phyloP scores from a whole-genome alignment of 2,329 filamentous ascomycete species.

The Botrytis squamosa region DNA sequence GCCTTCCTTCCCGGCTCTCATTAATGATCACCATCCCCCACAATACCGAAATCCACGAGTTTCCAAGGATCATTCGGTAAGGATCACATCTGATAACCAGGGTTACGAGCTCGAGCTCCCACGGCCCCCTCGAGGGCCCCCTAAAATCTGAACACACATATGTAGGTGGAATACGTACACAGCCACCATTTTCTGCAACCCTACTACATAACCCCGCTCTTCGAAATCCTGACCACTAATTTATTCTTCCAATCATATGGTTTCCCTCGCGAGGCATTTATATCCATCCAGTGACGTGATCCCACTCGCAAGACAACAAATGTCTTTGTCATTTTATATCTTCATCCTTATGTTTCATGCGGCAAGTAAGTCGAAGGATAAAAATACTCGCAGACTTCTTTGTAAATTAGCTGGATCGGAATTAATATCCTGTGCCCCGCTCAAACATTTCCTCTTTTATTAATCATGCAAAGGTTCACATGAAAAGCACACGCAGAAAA shows the following conservation, averaged over 20 bases:
- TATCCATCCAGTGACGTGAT: not conserved
- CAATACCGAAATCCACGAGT: not conserved
- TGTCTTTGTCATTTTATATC: not conserved
- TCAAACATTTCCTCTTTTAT: not conserved
- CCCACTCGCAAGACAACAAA: not conserved
- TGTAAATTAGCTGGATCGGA: too few relatives aligned
- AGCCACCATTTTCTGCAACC: not conserved
- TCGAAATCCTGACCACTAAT: not conserved
- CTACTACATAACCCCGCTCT: not conserved
- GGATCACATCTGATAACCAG: not conserved
- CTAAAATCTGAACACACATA: not conserved
- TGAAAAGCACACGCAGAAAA: not conserved
- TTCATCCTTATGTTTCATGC: not conserved
- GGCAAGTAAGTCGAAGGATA: not conserved
- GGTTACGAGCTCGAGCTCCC: not conserved
- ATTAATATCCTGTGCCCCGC: not conserved
- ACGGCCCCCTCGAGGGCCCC: not conserved
- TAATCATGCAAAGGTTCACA: not conserved
- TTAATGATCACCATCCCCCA: not conserved
- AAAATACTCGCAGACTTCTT: not conserved
- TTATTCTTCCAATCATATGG: not conserved
- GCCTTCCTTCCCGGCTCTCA: not conserved
- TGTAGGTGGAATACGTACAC: not conserved
- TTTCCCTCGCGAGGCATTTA: not conserved
- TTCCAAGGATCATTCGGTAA: not conserved